Conservation (phyloP, 192 early-diverging fungal species). For the Radiomyces spectabilis region DNA sequence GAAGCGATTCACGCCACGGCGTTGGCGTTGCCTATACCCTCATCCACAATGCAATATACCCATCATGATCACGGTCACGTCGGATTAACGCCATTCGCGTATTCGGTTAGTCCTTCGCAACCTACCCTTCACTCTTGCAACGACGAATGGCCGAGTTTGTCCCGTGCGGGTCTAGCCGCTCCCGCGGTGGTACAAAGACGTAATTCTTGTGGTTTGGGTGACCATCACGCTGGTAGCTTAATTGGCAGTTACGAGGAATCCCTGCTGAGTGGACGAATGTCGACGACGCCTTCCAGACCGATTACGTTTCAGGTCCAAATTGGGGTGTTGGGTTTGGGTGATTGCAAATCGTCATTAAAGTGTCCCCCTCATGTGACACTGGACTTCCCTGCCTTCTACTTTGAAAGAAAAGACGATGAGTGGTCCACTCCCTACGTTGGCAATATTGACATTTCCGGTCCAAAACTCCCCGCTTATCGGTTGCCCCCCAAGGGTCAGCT, state of each 20-base stretch:
- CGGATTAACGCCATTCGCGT: constrained; percentile 2
- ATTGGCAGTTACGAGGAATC: constrained; percentile 61
- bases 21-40: constrained; percentile 6
- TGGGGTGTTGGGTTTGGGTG: constrained; percentile 57
- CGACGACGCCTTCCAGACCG: constrained; percentile 65
- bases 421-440: constrained; percentile 70
- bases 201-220: too few species aligned
- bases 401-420: constrained; percentile 53
- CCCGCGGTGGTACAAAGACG: background rate
- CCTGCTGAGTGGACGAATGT: constrained; percentile 70
- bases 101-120: constrained; percentile 13
- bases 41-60: constrained; percentile 24
- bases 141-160: background rate
- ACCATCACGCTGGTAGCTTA: constrained; percentile 28
- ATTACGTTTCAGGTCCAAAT: constrained; percentile 65
- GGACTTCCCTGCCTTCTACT: constrained; percentile 69
- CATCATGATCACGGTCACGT: constrained; percentile 9
- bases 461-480: constrained; percentile 54
- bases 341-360: constrained; percentile 43
- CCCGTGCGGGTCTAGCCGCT: background rate
- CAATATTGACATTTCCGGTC: too few species aligned
- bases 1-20: background rate
- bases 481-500: constrained; percentile 67
- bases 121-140: constrained; percentile 6
- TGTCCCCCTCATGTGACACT: constrained; percentile 60